Evolutionary conservation across 768 basidiomycete species (phyloP), one percentile per base, ranked within the genome.

Genomic region (Agaricus sinodeliciosus): DNA sequence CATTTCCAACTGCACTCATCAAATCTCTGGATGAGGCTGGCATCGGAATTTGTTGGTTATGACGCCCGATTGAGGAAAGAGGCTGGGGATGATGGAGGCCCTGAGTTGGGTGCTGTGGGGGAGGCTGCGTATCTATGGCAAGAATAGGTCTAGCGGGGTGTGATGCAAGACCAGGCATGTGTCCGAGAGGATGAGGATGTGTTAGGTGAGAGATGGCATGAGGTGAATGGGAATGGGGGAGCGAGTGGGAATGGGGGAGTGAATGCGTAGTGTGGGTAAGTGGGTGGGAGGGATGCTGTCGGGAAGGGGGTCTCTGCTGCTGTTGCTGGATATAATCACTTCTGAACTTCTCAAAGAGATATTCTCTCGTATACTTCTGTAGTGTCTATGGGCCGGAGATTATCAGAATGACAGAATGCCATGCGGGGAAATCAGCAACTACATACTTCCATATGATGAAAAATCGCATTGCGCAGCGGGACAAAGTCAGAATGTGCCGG

Each of bases 401-500:
- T 43, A 55, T 48, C 55, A 31, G 53, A 46, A 52, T 55, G 49
- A 56, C 36, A 58, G 60, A 48, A 60, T 56, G 52, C 51, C 34
- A 48, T 19, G 31, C 41, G 27, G 40, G 54, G 51, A 57, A 57
- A 57, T 45, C 28, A 54, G 50, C 51, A 8, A 31, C 3, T 51
- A 63, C 78, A 65, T 72, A 92, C 91, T 79, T 87, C 82, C 85
- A 93, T 88, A 66, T 90, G 88, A 63, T 89, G 88, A 63, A 93
- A 85, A 57, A 95, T 80, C 44, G 88, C 89, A 27, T 78, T 76
- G 53, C 89, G 82, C 52, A 95, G 78, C 36, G 81, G 67, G 31
- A 84, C 61, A 67, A 94, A 94, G 67, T 95, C 93, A 62, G 82
- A 85, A 60, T 94, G 91, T 36, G 67, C 76, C 16, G 79, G 76